Evolutionary conservation across 176 grass and related monocot species (phyloP), one percentile per base, ranked within the genome.

Genomic region (Dendrocalamus sinicus): DNA sequence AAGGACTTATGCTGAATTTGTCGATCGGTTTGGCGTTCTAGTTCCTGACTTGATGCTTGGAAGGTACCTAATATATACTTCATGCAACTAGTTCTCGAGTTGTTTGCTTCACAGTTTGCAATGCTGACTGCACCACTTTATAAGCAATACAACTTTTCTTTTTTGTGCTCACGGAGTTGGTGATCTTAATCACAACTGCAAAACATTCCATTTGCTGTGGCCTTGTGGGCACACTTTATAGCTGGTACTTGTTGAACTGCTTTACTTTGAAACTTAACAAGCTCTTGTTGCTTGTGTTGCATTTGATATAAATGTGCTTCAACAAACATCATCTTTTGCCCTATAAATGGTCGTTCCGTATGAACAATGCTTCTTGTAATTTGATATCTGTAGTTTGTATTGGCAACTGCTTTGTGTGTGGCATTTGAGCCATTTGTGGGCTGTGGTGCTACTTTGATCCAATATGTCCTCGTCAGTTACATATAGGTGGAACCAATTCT

Each of bases 1-100:
- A 88, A 91, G 93, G 64, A 92, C 92, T 86, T 99, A 96, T 81
- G 90, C 91, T 88, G 96, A 99, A 88, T 99, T 99, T 94, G 79
- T 96, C 26, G 93, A 99, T 77, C 93, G 96, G 19, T 99, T 99
- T 89, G 88, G 93, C n/a, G 83, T 99, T 87, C 86, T 99, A 30
- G 88, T 86, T 79, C 96, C 92, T 28, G 92, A 96, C 8, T 61
- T 91, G 74, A 88, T 94, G 84, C 76, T 88, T 71, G 93, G 84
- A 83, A 96, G 93, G 96, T 96, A 92, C 55, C 26, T 67, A 67
- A 54, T 84, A 9, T 70, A 68, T 57, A 23, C 67, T 40, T 79
- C 15, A 79, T 74, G n/a, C 65, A 61, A 70, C 67, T 82, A 70
- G 45, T 40, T 79, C 35, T 90, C 53, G 32, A 39, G 39, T 87